Evolutionary conservation across 306 rosid species (phyloP), one percentile per base, ranked within the genome.

Genomic region (Lathyrus tuberosus): DNA sequence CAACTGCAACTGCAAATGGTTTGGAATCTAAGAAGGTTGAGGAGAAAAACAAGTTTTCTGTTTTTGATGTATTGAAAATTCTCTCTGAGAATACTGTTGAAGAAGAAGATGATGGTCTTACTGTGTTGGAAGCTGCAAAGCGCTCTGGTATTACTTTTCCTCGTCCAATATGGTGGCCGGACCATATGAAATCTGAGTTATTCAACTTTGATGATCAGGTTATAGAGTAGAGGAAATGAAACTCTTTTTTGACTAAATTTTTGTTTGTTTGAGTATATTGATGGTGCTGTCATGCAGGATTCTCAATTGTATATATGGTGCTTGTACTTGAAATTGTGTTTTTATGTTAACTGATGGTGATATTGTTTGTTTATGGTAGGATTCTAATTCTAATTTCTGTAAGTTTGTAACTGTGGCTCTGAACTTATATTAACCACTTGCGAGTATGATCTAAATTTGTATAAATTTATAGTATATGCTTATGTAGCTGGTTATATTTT

Each of bases 121-220:
- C 77, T n/a, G 3, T 75, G 14, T 13, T 75, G 40, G 75, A 84
- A 22, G 74, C 72, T 35, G 54, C 47, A 6, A 70, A 1, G 72
- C 38, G 8, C 3, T 26, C 59, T 1, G 89, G 91, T 37, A 1
- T 84, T 53, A 73, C 22, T 35, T 86, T 86, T 64, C 84, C 86
- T 17, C 67, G 48, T 11, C 79, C 83, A 3, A 33, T 41, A 5
- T 77, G 82, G 86, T 56, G 76, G 82, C 80, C 51, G 2, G 64
- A 69, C 6, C 7, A 61, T 12, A 37, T 56, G 12, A 13, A 14
- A 24, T 30, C 40, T 2, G 2, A 57, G 3, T 3, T 57, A 5
- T 57, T 57, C 20, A 14, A 28, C 20, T 28, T 28, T 3, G 41
- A 57, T 28, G 41, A 57, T 30, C 3, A 57, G 5, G 40, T 20